Evolutionary conservation across 768 basidiomycete species (phyloP), one percentile per base, ranked within the genome.

Genomic region (Mycena galericulata): DNA sequence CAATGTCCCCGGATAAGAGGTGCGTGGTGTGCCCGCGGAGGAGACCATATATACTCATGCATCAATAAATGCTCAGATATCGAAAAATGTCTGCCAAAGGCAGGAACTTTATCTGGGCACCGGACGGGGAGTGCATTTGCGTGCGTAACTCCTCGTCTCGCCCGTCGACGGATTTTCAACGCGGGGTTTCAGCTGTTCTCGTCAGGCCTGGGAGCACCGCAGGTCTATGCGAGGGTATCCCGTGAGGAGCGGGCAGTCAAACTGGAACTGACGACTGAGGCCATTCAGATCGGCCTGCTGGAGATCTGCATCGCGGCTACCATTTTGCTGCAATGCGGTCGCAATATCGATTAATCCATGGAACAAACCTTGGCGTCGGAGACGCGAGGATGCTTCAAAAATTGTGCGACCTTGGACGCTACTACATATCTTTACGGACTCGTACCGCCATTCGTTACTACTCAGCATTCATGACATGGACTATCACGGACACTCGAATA

Each of bases 1-100:
- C 72, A 5, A 74, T 87, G n/a, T 80, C 85, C 0, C 49, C 77
- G 5, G 83, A 83, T 56, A 76, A 71, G 72, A 78, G 79, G 87
- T 86, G 12, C 34, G 36, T 62, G 82, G 72, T n/a, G 29, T 5
- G 11, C 27, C 30, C 11, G 24, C 24, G 12, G 36, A 8, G 12
- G 58, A 32, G 45, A 12, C 49, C n/a, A n/a, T n/a, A 29, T 4
- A 45, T 40, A 32, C 38, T n/a, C 12, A 38, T 5, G 12, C 29
- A 36, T 17, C n/a, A n/a, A n/a, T n/a, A n/a, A 14, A 49, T 49
- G 6, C 53, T 2, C 30, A 82, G 81, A 12, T 76, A 79, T 53
- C 79, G 84, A 38, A 73, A 70, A 47, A 83, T 86, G 83, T 68
- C 65, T 9, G 73, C 81, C 9, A 62, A 74, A n/a, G 80, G 80